A percentile compares a stretch with the other conserved stretches of the same genome.
phyloP scores from a whole-genome alignment of 768 basidiomycete species.

The Termitomyces sp. region DNA sequence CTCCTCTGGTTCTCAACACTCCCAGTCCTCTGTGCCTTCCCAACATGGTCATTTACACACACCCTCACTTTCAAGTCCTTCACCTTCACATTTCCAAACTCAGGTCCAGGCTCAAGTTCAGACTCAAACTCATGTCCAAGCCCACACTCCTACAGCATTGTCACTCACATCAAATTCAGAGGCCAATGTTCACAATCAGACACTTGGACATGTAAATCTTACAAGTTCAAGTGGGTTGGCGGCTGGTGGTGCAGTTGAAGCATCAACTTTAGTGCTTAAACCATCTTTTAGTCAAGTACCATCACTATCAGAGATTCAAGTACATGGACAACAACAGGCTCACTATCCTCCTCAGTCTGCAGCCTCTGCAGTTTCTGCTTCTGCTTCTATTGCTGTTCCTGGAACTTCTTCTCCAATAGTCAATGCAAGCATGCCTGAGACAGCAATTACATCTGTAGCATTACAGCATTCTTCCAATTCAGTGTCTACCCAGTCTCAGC shows the following conservation, averaged over 20 bases:
- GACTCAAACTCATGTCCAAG: not conserved
- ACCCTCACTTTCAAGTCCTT: not conserved
- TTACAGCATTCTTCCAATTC: not conserved
- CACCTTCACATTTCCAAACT: not conserved
- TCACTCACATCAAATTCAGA: not conserved
- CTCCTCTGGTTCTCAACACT: not conserved
- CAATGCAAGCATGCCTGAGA: not conserved
- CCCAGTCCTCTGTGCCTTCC: not conserved
- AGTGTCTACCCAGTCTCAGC: not conserved
- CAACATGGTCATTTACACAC: conserved; percentile 3
- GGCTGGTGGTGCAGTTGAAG: not conserved
- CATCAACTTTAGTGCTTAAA: not conserved
- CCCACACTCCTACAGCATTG: not conserved
- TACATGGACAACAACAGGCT: not conserved
- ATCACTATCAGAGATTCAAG: not conserved
- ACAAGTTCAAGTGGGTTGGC: not conserved
- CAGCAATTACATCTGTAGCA: not conserved
- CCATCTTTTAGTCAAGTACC: not conserved
- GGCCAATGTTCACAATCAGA: not conserved
- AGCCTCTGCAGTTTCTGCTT: not conserved
- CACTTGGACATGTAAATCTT: not conserved
- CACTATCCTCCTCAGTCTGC: not conserved
- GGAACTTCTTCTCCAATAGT: not conserved
- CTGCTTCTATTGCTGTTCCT: not conserved
- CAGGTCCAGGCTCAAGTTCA: not conserved